Percentiles rank a stretch among this genome's conserved stretches.
Evolutionary conservation across 306 rosid genomes (phyloP).

Genomic region (Mimosa bimucronata): DNA sequence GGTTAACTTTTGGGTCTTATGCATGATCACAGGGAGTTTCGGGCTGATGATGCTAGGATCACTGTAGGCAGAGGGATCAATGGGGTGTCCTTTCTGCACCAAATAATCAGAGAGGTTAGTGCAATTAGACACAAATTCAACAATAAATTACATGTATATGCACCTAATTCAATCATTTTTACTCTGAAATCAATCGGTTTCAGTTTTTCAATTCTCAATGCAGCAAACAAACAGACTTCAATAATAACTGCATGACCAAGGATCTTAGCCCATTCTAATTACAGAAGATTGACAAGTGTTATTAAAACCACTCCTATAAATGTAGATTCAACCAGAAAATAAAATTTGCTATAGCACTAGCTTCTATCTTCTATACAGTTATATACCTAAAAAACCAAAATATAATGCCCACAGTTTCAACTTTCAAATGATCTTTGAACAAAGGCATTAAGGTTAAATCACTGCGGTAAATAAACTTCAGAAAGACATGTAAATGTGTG

Average conservation of each 20-base stretch:
- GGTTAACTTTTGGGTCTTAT: conserved; percentile 70
- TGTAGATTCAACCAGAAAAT: conserved; percentile 26
- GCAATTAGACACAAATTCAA: conserved; percentile 32
- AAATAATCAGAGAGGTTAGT: conserved; percentile 33
- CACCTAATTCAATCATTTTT: not conserved
- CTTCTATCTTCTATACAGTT: conserved; percentile 5
- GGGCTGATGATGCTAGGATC: conserved; percentile 84
- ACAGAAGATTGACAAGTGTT: not conserved
- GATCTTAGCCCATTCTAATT: conserved; percentile 26
- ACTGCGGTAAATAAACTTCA: not conserved
- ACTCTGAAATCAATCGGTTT: not conserved
- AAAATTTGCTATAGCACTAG: conserved; percentile 16
- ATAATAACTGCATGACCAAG: not conserved
- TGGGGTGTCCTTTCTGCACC: conserved; percentile 80
- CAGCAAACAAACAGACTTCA: not conserved
- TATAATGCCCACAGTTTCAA: conserved; percentile 10
- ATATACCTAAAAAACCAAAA: not conserved
- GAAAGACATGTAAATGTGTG: conserved; percentile 7
- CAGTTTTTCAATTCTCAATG: not conserved
- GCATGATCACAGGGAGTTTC: conserved; percentile 73
- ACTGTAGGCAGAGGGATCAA: conserved; percentile 75
- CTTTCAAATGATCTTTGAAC: not conserved
- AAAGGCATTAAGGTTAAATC: not conserved
- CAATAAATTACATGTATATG: conserved; percentile 13
- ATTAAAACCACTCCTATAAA: conserved; percentile 4